Base-by-base conservation (phyloP, 805 yeast species). In the Ogataea glucozyma region DNA sequence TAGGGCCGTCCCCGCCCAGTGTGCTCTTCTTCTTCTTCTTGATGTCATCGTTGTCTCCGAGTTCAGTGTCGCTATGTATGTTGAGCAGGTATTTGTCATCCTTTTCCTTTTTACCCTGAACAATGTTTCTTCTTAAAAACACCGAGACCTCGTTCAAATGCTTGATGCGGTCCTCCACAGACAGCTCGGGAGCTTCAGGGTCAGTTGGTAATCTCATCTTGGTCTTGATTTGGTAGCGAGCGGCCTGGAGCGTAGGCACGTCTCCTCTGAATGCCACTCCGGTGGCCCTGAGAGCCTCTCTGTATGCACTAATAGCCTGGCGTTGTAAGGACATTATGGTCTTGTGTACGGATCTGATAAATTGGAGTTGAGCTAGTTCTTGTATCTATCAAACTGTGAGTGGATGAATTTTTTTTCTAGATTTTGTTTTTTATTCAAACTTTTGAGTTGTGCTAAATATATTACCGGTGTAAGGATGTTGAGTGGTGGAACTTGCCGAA, bases 1-100 rank as follows among this genome's bases (percentile, higher is more conserved):
- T 73, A 30, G 52, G 46, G 18, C 48, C 56, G 18, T 51, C 54
- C n/a, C 57, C 60, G n/a, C 40, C 34, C 9, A 39, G 16, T 13
- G 44, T 47, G 11, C 52, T 46, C 14, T 49, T 51, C 61, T 77
- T 61, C 31, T 71, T 66, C 48, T 69, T 75, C 61, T 83, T 85
- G 52, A 87, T 75, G 34, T 80, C 73, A 26, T 89, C 95, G 61
- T 91, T 91, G 59, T 89, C 96, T 14, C 97, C 98, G 40, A 91
- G 69, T 64, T 91, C 98, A 0, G 95, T 86, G 36, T 84, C 79
- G 37, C 78, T 66, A 59, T 88, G 97, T 52, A 91, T 81, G 52
- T 83, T 83, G 55, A 91, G 71, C 38, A 66, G 63, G 57, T 72
- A 78, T 37, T 67, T 73, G 3, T 71, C 76, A 12, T 68, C 68